Percentiles rank a stretch among this genome's conserved stretches.
Conservation (phyloP, 148 eudicot species). For the Cornus suecica region DNA sequence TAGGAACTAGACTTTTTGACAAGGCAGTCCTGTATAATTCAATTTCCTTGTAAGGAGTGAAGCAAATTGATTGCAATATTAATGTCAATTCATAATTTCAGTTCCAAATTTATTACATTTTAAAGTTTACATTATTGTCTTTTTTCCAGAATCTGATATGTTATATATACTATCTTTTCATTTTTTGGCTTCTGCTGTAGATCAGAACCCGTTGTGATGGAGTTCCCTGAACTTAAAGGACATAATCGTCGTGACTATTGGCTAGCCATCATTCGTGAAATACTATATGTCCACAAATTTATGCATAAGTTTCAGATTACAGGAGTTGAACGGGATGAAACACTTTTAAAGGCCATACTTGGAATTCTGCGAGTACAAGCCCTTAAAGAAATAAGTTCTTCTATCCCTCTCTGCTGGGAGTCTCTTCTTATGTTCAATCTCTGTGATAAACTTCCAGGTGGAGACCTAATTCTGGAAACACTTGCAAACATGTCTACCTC, state of each 20-base stretch:
- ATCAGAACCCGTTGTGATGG: conserved; percentile 80
- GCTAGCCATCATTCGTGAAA: conserved; percentile 78
- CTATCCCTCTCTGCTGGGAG: conserved; percentile 44
- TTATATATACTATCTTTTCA: conserved; percentile 3
- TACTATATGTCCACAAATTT: conserved; percentile 70
- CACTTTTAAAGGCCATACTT: conserved; percentile 74
- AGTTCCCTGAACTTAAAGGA: conserved; percentile 98
- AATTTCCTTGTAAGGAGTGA: conserved; percentile 59
- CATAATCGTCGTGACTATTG: conserved; percentile 94
- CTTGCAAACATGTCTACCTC: conserved; percentile 65
- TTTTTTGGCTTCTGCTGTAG: conserved; percentile 38
- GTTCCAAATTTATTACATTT: neutral
- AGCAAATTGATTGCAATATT: conserved; percentile 15
- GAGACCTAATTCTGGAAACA: conserved; percentile 78
- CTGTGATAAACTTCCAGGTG: conserved; percentile 93
- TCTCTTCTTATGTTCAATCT: conserved; percentile 81
- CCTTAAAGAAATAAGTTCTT: conserved; percentile 56
- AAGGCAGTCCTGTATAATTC: conserved; percentile 90
- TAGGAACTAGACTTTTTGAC: conserved; percentile 95
- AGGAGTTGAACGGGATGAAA: conserved; percentile 69
- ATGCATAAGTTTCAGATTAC: conserved; percentile 59
- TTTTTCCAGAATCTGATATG: neutral
- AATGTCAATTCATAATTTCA: neutral
- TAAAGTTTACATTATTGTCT: neutral
- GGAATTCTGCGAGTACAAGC: conserved; percentile 88